phyloP scores from a whole-genome alignment of 176 grass and related monocot genomes.

The Triticum monococcum region DNA sequence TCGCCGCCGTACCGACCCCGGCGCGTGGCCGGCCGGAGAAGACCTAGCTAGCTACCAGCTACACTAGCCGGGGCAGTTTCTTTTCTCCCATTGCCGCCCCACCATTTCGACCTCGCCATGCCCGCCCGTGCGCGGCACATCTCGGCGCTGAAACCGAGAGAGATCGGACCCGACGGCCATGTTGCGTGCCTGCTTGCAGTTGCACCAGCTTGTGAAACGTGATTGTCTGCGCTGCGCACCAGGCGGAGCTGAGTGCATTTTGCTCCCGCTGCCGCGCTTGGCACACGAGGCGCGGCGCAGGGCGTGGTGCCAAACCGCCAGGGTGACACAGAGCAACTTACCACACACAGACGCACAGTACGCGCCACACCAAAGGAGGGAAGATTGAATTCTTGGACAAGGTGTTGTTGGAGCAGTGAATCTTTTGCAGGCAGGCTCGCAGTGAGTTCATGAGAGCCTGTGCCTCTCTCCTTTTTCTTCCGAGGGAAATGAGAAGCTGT shows the following conservation, averaged over 20 bases:
- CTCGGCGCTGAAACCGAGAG: conserved; percentile 21
- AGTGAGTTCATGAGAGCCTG: background rate
- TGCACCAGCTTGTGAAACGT: background rate
- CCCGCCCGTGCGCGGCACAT: too few relatives aligned
- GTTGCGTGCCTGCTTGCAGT: background rate
- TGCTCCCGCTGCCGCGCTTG: background rate
- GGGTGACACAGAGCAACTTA: background rate
- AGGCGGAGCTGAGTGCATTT: background rate
- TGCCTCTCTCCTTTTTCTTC: background rate
- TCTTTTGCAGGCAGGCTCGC: background rate
- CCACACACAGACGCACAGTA: background rate
- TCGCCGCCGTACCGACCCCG: background rate
- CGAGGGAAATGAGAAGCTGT: too few relatives aligned
- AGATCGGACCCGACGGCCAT: background rate
- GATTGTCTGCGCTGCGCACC: background rate
- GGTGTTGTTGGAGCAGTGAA: background rate
- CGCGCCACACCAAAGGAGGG: background rate
- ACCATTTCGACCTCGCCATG: too few relatives aligned
- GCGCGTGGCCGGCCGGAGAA: background rate
- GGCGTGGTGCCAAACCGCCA: background rate
- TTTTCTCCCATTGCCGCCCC: too few relatives aligned
- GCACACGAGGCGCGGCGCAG: background rate
- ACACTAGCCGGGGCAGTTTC: too few relatives aligned
- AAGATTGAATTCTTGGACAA: background rate
- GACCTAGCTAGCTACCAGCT: background rate